These are phyloP conservation scores for Pugionium cornutum DNA, from an alignment of 345 rosid species.

Conservation along the genomic window DNA sequence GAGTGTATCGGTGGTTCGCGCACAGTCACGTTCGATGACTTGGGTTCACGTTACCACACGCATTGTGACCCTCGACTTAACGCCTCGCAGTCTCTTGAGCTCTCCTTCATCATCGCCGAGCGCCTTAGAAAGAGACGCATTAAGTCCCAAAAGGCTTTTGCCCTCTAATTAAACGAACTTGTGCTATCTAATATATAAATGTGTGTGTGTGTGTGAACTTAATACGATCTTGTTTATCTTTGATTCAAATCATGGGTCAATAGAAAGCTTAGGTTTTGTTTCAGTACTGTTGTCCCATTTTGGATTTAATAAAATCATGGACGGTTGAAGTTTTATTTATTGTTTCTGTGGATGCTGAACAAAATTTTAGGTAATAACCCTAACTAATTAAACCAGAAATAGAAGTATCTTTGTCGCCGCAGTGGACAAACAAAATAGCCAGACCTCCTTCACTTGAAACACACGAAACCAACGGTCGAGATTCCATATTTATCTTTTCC, in stretches of 20 bases:
- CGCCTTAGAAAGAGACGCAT: slow-evolving; percentile 72
- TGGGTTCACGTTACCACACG: slow-evolving; percentile 66
- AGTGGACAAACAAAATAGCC: too few relatives aligned
- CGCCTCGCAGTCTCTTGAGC: slow-evolving; percentile 73
- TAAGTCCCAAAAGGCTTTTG: slow-evolving; percentile 46
- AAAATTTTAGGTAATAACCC: too few relatives aligned
- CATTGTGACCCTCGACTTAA: slow-evolving; percentile 68
- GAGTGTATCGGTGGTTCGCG: slow-evolving; percentile 75
- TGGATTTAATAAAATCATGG: slow-evolving; percentile 11
- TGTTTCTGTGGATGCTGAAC: too few relatives aligned
- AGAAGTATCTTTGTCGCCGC: too few relatives aligned
- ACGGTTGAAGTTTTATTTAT: background rate
- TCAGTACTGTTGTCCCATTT: background rate
- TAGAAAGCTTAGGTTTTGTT: slow-evolving; percentile 21
- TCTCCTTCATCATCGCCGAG: slow-evolving; percentile 67
- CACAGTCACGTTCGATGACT: slow-evolving; percentile 68
- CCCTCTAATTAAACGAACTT: slow-evolving; percentile 18
- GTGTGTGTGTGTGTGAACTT: slow-evolving; percentile 29
- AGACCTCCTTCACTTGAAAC: too few relatives aligned
- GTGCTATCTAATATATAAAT: slow-evolving; percentile 12
- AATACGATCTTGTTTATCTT: slow-evolving; percentile 17
- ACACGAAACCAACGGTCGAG: too few relatives aligned
- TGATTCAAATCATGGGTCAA: slow-evolving; percentile 19
- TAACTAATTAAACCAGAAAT: too few relatives aligned
- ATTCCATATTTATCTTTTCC: too few relatives aligned